phyloP scores from a whole-genome alignment of 2,329 filamentous ascomycete genomes.

The Sclerotiophoma versabilis region DNA sequence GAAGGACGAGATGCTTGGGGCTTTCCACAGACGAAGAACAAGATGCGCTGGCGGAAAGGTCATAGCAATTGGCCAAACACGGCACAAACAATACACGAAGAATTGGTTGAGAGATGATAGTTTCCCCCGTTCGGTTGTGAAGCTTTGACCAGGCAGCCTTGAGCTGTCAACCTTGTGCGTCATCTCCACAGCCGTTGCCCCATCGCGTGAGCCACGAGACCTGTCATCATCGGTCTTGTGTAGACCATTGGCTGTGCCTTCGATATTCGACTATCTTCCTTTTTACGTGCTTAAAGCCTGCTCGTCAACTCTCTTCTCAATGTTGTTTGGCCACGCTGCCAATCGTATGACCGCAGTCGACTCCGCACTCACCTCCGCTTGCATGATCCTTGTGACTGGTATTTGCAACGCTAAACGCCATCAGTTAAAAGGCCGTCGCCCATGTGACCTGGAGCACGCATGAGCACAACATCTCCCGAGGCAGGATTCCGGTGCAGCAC shows the following conservation, averaged over 20 bases:
- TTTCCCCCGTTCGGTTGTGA: constrained; percentile 1
- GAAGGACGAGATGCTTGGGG: not conserved
- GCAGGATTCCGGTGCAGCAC: no score
- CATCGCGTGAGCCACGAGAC: constrained; percentile 10
- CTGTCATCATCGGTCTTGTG: not conserved
- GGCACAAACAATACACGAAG: constrained; percentile 19
- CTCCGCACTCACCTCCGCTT: constrained; percentile 17
- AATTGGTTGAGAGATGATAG: constrained; percentile 23
- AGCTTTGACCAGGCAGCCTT: constrained; percentile 6
- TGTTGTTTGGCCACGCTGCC: constrained; percentile 7
- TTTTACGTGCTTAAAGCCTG: not conserved
- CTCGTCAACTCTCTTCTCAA: not conserved
- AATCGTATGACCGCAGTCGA: constrained; percentile 14
- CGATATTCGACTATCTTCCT: not conserved
- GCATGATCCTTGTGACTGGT: constrained; percentile 14
- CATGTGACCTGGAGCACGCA: constrained; percentile 7
- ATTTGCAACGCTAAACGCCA: constrained; percentile 11
- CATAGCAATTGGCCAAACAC: constrained; percentile 15
- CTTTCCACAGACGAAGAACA: not conserved
- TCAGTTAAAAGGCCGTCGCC: constrained; percentile 6
- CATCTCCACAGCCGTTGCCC: constrained; percentile 3
- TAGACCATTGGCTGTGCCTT: not conserved
- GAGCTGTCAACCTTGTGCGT: constrained; percentile 10
- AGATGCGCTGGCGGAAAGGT: constrained; percentile 3
- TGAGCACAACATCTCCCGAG: not conserved